Evolutionary conservation across 2,329 filamentous ascomycete species (phyloP), one percentile per base, ranked within the genome.

Genomic region (Phoma sp.): DNA sequence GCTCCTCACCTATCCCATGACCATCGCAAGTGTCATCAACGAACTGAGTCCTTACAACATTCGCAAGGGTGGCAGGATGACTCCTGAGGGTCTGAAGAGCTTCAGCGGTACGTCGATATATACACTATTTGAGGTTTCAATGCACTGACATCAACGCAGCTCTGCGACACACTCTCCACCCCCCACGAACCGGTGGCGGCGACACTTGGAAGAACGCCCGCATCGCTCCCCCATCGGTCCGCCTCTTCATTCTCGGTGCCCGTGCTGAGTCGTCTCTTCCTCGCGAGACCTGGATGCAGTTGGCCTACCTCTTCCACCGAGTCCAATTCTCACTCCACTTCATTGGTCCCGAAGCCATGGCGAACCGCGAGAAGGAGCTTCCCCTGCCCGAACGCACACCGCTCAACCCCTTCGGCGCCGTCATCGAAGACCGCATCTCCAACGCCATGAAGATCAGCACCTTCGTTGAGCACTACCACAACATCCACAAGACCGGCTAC

Each of bases 381-480:
- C 95, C 95, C 1, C 82, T 98, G 1, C 95, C 96, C 1, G 85
- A 90, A 64, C 87, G 93, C 51, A 97, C 91, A 1, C 81, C 93
- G 0, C 79, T 81, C 8, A 99, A 99, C 71, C 95, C 95, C 0
- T 99, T 93, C 65, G 95, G 95, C 37, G 91, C 90, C n/a, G 83
- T 99, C 47, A 86, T 97, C 11, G 96, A 99, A 77, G 93, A 96
- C 74, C 87, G 93, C 47, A 83, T 99, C 7, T 91, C 89, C 71
- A 87, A 89, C 50, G 88, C 89, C 62, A 87, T 98, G 86, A 99
- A 99, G 80, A 96, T 99, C 69, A 95, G 89, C 74, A 99, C 96
- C 0, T 96, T 93, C 69, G 93, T 98, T 46, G 95, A 99, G 66
- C 97, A 99, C 79, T 99, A 96, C 79, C 93, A 99, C 77, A 98